Evolutionary conservation across 352 stramenopile species (phyloP).

Genomic region (Phytophthora vignae): DNA sequence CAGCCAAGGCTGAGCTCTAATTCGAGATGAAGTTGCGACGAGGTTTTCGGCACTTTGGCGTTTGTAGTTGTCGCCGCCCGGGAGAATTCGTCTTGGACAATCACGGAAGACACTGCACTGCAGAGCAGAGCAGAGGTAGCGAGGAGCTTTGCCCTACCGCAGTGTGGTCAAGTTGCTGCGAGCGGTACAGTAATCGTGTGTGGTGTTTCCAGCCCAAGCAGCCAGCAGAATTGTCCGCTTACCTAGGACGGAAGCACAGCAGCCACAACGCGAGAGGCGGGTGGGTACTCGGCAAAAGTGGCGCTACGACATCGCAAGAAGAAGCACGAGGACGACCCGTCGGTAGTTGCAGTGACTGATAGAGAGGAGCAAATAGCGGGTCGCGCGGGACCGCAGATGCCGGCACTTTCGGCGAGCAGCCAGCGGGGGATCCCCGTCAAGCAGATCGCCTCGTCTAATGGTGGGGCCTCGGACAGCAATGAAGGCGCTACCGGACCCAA

Average conservation of each 20-base stretch:
- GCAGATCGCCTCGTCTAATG: constrained; percentile 16
- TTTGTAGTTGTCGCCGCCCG: constrained; percentile 28
- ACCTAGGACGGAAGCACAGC: constrained; percentile 14
- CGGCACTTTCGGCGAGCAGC: constrained; percentile 36
- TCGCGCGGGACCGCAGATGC: constrained; percentile 42
- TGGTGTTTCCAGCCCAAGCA: constrained; percentile 12
- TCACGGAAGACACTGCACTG: constrained; percentile 17
- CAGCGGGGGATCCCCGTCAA: constrained; percentile 41
- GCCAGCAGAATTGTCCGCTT: neutral
- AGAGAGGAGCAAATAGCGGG: constrained; percentile 37
- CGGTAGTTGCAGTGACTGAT: constrained; percentile 40
- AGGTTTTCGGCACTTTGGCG: constrained; percentile 33
- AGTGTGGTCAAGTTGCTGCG: constrained; percentile 10
- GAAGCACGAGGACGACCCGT: constrained; percentile 49
- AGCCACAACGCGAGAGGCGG: constrained; percentile 9
- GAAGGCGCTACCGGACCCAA: constrained; percentile 36
- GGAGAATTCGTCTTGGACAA: constrained; percentile 18
- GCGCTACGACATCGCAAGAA: constrained; percentile 51
- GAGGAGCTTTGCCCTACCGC: neutral
- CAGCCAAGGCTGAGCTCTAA: constrained; percentile 32
- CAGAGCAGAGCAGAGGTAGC: neutral
- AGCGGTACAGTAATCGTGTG: constrained; percentile 12
- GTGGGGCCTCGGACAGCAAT: constrained; percentile 15
- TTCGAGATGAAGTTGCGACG: constrained; percentile 40
- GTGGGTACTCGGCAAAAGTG: constrained; percentile 41